Percentiles rank a stretch among this genome's conserved stretches.
Conservation (phyloP, 345 rosid species). For the Syzygium grande region DNA sequence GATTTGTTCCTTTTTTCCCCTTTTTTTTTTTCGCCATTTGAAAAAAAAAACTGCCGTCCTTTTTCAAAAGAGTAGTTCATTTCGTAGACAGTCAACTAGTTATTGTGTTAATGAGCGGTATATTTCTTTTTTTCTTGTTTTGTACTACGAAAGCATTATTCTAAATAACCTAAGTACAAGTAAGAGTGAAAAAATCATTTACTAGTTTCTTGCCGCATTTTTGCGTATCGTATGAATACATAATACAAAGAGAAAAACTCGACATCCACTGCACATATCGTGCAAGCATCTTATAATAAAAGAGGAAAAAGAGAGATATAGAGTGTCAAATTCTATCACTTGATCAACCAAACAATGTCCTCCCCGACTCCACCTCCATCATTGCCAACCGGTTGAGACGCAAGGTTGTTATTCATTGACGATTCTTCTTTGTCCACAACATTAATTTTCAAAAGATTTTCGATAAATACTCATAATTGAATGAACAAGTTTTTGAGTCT, state of each 20-base stretch:
- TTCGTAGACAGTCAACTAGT: not conserved
- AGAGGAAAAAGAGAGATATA: not conserved
- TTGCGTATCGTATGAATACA: too few relatives aligned
- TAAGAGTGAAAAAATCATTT: not conserved
- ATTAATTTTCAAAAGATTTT: not conserved
- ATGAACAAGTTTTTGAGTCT: not conserved
- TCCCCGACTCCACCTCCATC: fast-evolving
- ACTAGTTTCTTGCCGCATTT: too few relatives aligned
- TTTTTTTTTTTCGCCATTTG: too few relatives aligned
- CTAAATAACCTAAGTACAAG: not conserved
- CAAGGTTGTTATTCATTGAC: not conserved
- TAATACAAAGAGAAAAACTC: too few relatives aligned
- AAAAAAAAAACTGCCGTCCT: not conserved
- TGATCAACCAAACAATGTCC: not conserved
- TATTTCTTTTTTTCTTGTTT: not conserved
- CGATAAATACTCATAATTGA: not conserved
- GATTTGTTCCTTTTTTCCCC: too few relatives aligned
- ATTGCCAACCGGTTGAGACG: not conserved
- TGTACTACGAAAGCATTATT: not conserved
- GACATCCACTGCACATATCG: not conserved
- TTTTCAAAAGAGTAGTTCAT: too few relatives aligned
- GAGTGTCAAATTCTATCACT: not conserved
- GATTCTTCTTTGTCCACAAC: not conserved
- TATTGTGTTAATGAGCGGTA: not conserved
- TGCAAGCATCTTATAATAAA: not conserved